Evolutionary conservation across 2,329 filamentous ascomycete genomes (phyloP), one percentile per base, ranked within the genome.

Genomic region (Ophidiomyces ophidiicola): DNA sequence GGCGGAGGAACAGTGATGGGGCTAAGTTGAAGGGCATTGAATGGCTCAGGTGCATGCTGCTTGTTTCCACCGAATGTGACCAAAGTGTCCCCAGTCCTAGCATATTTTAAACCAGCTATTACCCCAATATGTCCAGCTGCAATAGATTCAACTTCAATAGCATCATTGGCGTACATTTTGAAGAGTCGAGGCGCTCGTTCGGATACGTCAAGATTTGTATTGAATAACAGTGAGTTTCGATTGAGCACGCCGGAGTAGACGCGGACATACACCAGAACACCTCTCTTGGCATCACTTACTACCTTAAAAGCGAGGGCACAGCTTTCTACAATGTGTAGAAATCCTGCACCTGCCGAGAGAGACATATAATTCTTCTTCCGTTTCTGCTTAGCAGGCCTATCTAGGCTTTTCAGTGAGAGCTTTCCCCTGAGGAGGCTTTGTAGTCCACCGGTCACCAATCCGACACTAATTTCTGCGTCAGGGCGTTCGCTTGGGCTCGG

Each of bases 71-170:
- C 68, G 49, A 84, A 85, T 1, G 80, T 76, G 23, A 96, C 73
- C 11, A 98, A 63, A 0, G 90, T 98, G 54, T 98, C 90, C 1
- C 90, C 90, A 1, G 90, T 98, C 25, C 90, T 74, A n/a, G 88
- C 81, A 51, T 81, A 74, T 56, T 94, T 94, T 12, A 96, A 71
- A 0, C 88, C 90, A 10, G 82, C 79, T 36, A 98, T 80, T 3
- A 94, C 90, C 21, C 90, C 90, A 44, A 98, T 98, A 55, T 96
- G 87, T 0, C 90, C 90, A 0, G 84, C 76, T 2, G 76, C 68
- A 25, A 98, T 81, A 19, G 78, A 74, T 14, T 80, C 74, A 15
- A 96, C 79, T 47, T 94, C 86, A 11, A 92, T 74, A 0, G 87
- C 81, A 53, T 92, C 83, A 24, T 79, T 80, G 36, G 85, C 90